Base-by-base conservation (phyloP, 257 asterid species). In the Fraxinus cuspidata region DNA sequence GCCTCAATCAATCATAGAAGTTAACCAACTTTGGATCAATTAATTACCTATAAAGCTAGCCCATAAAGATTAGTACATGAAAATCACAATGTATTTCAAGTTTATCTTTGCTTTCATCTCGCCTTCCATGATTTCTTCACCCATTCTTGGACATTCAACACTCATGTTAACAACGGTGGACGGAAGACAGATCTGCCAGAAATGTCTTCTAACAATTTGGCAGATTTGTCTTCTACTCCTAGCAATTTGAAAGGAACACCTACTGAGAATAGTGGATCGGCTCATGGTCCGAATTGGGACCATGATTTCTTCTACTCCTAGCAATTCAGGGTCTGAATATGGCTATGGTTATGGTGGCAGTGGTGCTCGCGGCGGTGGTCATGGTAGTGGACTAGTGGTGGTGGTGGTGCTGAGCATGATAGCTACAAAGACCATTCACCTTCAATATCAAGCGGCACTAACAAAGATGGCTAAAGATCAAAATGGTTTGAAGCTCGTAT, bases 311-410 rank as follows among this genome's bases (percentile, higher is more conserved):
- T n/a, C n/a, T n/a, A n/a, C n/a, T n/a, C n/a, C n/a, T n/a, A n/a
- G n/a, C n/a, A n/a, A n/a, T n/a, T n/a, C n/a, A 0, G 85, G 87
- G 3, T 74, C 83, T 0, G 91, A 89, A 5, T 83, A 0, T 15
- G 89, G 91, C 0, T 85, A 83, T 51, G 91, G 91, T 3, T 84
- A 75, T 10, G 81, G 89, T 0, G 80, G 85, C 3, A 88, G 88
- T 12, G 87, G 88, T n/a, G 89, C 82, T 34, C 86, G 9, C n/a
- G 91, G 83, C 0, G 76, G 85, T 10, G 88, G 88, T 37, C 80
- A 76, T 35, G 88, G 90, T 49, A 79, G 86, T 47, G 91, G 87
- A 87, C 88, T 49, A 79, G 86, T 47, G 91, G 87, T n/a, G 37
- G 77, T 15, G 85, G 85, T 28, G 82, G 87, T 23, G 42, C 13